Evolutionary conservation across 805 yeast genomes (phyloP), one percentile per base, ranked within the genome.

Genomic region (Metschnikowia anglica): DNA sequence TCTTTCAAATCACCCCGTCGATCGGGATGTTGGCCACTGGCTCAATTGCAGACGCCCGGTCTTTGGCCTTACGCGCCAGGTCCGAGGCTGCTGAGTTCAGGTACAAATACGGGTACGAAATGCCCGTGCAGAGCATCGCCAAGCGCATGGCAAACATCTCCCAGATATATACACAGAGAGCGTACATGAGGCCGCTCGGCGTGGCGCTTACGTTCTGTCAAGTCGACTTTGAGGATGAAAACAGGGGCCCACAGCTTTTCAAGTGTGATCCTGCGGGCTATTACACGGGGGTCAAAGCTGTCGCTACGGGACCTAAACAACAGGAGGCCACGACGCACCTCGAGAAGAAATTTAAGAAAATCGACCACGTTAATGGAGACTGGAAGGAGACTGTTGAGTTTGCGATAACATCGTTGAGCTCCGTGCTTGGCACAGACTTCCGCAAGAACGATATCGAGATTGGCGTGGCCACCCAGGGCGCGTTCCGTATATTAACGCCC

Each of bases 191-290:
- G 67, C 99, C 99, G 19, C 74, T 89, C 53, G 99, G 99, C 28
- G 97, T 91, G 46, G 88, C 96, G 21, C 75, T 89, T 60, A 88
- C 97, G 19, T 84, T 91, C 58, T 77, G 89, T 45, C 80, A 95
- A 34, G 83, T 86, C 44, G 74, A 69, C 41, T 56, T 59, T 28
- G 74, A 69, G 45, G 97, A 89, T 64, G 97, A 88, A 60, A 95
- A 84, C 66, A 65, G 72, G 41, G 99, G 98, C 1, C 97, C 99
- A 20, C 80, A 82, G 56, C 75, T 93, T 47, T 89, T 79, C 72
- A 93, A 91, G 72, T 83, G 93, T 53, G 99, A 93, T 66, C 99
- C 99, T 13, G 98, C 99, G 3, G 99, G 99, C 6, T 91, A 91
- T 67, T 93, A 73, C 61, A 83, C 87, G 42, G 93, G 96, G 21